Evolutionary conservation across 805 yeast genomes (phyloP).

Genomic region (Candida tallmaniae): DNA sequence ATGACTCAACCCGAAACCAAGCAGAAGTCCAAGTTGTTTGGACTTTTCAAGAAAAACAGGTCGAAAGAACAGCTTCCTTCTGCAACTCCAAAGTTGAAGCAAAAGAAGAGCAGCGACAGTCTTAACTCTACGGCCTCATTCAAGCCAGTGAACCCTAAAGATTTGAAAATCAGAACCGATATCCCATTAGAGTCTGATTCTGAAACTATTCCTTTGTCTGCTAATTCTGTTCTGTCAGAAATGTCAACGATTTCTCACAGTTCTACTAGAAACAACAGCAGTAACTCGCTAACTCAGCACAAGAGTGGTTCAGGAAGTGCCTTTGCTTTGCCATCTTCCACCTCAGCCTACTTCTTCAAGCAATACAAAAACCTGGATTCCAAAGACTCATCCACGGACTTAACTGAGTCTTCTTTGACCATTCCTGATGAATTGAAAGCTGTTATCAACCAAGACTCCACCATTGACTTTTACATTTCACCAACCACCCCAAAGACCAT

Average conservation of each 20-base stretch:
- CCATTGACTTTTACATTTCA: conserved; percentile 35
- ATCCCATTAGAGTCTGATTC: conserved; percentile 10
- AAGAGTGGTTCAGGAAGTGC: conserved; percentile 19
- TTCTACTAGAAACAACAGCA: conserved; percentile 2
- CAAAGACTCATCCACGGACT: conserved; percentile 6
- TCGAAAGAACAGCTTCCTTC: not conserved
- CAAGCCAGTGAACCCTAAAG: conserved; percentile 7
- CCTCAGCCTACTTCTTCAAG: conserved; percentile 37
- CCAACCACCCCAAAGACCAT: conserved; percentile 30
- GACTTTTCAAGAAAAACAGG: conserved; percentile 25
- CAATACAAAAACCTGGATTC: conserved; percentile 15
- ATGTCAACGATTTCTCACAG: conserved; percentile 12
- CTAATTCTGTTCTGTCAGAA: conserved; percentile 12
- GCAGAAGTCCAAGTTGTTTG: conserved; percentile 29
- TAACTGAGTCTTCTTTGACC: conserved; percentile 13
- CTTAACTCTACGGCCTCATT: not conserved
- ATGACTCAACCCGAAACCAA: conserved; percentile 9
- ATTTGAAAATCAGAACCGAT: conserved; percentile 12
- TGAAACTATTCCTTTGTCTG: conserved; percentile 14
- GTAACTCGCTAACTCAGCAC: conserved; percentile 11
- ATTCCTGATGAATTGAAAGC: conserved; percentile 36
- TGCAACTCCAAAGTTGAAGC: conserved; percentile 1
- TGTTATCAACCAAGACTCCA: conserved; percentile 31
- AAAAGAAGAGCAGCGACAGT: not conserved
- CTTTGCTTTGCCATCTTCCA: conserved; percentile 43